Evolutionary conservation across 768 basidiomycete genomes (phyloP), one percentile per base, ranked within the genome.

Genomic region (Termitomyces sp.): DNA sequence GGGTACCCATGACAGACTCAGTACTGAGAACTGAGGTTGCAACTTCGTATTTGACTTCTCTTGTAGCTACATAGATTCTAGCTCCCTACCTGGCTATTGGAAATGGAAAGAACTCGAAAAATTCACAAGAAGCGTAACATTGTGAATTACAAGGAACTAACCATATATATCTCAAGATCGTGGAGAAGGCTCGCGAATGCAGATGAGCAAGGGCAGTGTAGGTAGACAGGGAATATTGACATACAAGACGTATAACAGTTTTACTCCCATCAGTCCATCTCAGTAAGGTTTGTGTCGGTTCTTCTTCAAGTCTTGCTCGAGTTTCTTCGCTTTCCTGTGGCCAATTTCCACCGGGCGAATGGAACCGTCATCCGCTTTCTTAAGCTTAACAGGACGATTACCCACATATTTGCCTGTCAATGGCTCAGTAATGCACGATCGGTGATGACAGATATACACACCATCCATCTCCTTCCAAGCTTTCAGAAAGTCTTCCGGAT

Each of bases 381-480:
- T 94, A 60, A 99, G 81, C 68, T 92, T 92, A 64, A 99, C 85
- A n/a, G 97, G 97, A 53, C 97, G 83, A 67, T 96, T 96, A 44
- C 97, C 97, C 51, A 99, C 95, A 72, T 99, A 99, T 78, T 98
- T 98, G 61, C 95, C 95, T 74, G 33, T 50, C 16, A 51, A 52
- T 39, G 29, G 52, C 13, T 51, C 28, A 54, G 36, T 13, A 47
- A 29, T 24, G 28, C 2, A 56, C 31, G 54, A 31, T 31, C 34
- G 36, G 18, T 13, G 50, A 29, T 33, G 51, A 3, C 41, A 44
- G 1, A n/a, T 39, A 29, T 41, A 69, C 89, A 36, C 64, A 92
- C 95, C 96, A 71, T 98, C 94, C 95, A 97, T 98, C 72, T 98
- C 95, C 70, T 98, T 98, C 96, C 96, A 99, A 18, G 96, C 96